phyloP scores from a whole-genome alignment of 169 alveolate genomes.

The Babesia ovata region DNA sequence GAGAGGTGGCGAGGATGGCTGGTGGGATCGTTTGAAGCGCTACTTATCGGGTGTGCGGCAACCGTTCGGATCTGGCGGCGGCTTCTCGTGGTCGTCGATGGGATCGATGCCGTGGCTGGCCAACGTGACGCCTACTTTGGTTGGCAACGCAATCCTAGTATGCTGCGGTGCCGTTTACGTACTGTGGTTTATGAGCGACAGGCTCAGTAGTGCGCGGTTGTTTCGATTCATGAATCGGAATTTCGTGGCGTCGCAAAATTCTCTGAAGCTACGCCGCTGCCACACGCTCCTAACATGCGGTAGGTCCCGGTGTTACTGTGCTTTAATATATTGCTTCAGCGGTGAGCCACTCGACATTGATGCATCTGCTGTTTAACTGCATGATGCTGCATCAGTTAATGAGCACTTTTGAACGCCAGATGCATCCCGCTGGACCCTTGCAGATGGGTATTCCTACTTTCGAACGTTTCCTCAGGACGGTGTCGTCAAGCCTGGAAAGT shows the following conservation, averaged over 20 bases:
- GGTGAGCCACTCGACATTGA: conserved; percentile 53
- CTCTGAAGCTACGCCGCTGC: conserved; percentile 56
- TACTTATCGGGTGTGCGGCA: background rate
- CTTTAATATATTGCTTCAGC: conserved; percentile 4
- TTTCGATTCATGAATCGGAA: conserved; percentile 70
- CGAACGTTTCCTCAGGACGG: conserved; percentile 9
- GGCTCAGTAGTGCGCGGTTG: conserved; percentile 49
- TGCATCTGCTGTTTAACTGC: conserved; percentile 51
- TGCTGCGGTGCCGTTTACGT: conserved; percentile 68
- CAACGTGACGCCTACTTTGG: conserved; percentile 21
- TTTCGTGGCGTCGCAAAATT: conserved; percentile 72
- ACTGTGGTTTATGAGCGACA: conserved; percentile 72
- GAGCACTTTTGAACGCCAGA: conserved; percentile 29
- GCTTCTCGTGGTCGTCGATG: conserved; percentile 11
- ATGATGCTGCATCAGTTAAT: conserved; percentile 62
- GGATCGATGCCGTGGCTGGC: conserved; percentile 11
- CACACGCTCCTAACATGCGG: conserved; percentile 77
- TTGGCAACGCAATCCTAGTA: conserved; percentile 63
- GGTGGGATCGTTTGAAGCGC: background rate
- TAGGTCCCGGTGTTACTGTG: conserved; percentile 32
- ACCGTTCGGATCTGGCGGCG: background rate
- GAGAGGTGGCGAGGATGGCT: background rate
- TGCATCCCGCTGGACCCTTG: conserved; percentile 17
- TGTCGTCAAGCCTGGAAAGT: background rate
- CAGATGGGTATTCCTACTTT: background rate